Evolutionary conservation across 148 eudicot genomes (phyloP).

Genomic region (Beta vulgaris): DNA sequence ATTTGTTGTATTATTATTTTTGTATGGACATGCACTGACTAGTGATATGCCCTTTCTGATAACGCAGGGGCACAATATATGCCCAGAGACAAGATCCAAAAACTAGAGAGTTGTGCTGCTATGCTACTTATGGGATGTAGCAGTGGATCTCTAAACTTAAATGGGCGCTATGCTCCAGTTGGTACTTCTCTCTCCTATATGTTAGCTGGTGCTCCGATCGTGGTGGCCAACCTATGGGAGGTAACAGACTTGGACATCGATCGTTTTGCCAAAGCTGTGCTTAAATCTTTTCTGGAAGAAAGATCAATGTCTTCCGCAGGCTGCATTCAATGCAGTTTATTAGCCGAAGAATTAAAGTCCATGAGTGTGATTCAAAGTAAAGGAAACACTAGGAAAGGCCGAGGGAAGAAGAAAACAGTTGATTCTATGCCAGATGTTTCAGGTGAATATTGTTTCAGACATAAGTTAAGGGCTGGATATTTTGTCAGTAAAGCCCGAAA

Average conservation of each 20-base stretch:
- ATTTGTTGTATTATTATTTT: background rate
- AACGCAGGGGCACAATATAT: constrained; percentile 71
- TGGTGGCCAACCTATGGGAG: constrained; percentile 91
- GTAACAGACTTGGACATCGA: constrained; percentile 95
- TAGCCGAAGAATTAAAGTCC: constrained; percentile 47
- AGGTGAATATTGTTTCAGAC: constrained; percentile 41
- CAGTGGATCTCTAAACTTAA: constrained; percentile 62
- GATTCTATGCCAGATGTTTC: constrained; percentile 13
- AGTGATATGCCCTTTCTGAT: background rate
- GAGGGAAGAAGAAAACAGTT: constrained; percentile 33
- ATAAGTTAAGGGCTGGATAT: constrained; percentile 66
- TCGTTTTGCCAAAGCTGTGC: constrained; percentile 80
- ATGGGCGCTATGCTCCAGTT: constrained; percentile 65
- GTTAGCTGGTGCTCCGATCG: constrained; percentile 82
- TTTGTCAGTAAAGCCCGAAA: constrained; percentile 79
- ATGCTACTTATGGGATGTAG: constrained; percentile 87
- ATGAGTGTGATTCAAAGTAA: constrained; percentile 37
- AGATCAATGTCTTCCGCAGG: constrained; percentile 44
- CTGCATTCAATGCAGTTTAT: constrained; percentile 58
- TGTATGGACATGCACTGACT: background rate
- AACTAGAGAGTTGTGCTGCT: constrained; percentile 74
- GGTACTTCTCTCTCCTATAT: constrained; percentile 77
- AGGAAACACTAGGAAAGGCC: constrained; percentile 42
- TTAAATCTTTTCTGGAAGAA: constrained; percentile 67
- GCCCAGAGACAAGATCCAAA: constrained; percentile 60